These are phyloP conservation scores for Phytophthora sp. DNA, from an alignment of 352 stramenopile species.

Conservation along the genomic window DNA sequence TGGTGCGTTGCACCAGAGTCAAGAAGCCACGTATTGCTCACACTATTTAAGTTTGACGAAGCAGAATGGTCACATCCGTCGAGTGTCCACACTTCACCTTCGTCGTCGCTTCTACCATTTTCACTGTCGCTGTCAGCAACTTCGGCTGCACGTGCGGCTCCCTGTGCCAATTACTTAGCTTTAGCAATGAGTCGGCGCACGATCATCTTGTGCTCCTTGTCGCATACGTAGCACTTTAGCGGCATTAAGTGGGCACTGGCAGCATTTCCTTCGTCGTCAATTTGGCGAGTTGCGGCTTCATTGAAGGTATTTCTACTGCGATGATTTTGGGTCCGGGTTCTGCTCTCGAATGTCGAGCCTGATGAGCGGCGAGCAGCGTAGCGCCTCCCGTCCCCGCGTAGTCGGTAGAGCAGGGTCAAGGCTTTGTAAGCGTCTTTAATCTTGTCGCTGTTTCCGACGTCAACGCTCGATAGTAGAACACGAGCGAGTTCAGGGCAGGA, in stretches of 20 bases:
- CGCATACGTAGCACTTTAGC: no score
- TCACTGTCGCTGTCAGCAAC: no score
- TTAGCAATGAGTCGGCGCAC: no score
- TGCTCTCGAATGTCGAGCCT: neutral
- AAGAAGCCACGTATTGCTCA: no score
- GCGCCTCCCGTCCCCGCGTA: neutral
- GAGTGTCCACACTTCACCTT: neutral
- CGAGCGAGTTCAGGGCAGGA: neutral
- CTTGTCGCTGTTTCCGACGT: neutral
- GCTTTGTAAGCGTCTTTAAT: neutral
- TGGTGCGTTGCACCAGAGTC: neutral
- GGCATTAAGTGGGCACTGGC: no score
- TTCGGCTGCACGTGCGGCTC: no score
- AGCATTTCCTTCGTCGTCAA: no score
- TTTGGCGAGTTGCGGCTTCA: no score
- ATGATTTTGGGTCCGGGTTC: no score
- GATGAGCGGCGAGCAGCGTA: no score
- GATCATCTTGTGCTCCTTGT: no score
- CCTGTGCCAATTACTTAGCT: no score
- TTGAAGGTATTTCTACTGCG: neutral
- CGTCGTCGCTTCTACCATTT: neutral
- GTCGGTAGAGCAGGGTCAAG: constrained; percentile 7
- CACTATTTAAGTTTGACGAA: neutral
- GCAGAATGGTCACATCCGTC: neutral
- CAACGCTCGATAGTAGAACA: neutral